A percentile compares a stretch with the other conserved stretches of the same genome.
These are phyloP conservation scores for Phyllosticta citriasiana DNA, from an alignment of 2,329 filamentous ascomycete species.

Conservation along the genomic window DNA sequence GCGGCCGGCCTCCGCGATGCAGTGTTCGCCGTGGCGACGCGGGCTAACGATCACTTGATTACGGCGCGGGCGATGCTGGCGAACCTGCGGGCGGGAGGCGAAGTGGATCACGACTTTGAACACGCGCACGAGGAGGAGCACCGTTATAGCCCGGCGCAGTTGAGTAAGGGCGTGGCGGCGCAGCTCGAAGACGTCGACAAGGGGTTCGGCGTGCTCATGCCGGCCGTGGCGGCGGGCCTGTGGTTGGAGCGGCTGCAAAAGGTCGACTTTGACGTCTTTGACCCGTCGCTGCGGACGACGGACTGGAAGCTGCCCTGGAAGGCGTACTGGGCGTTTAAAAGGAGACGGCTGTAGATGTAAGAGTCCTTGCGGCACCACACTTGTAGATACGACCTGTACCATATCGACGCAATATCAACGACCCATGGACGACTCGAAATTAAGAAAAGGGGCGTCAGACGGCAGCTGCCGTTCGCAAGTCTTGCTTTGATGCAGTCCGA, in stretches of 20 bases:
- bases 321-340: conserved; percentile 52
- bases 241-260: conserved; percentile 72
- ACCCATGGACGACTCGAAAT: no score
- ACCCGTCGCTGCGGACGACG: conserved; percentile 50
- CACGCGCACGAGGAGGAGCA: conserved; percentile 68
- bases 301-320: conserved; percentile 86
- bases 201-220: conserved; percentile 71
- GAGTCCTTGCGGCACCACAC: background rate
- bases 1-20: conserved; percentile 79
- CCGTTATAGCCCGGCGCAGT: conserved; percentile 35
- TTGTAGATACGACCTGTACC: background rate
- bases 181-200: conserved; percentile 48
- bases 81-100: conserved; percentile 62
- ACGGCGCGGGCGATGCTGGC: conserved; percentile 87
- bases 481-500: no score
- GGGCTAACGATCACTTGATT: conserved; percentile 91
- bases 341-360: conserved; percentile 33
- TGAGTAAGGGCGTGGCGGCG: conserved; percentile 23
- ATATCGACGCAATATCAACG: background rate
- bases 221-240: conserved; percentile 64
- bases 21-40: conserved; percentile 82
- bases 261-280: conserved; percentile 73
- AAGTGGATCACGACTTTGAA: conserved; percentile 79
- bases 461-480: no score
- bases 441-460: no score